Base-by-base conservation (phyloP, 495 filamentous ascomycete genomes). In the Neurospora intermedia region DNA sequence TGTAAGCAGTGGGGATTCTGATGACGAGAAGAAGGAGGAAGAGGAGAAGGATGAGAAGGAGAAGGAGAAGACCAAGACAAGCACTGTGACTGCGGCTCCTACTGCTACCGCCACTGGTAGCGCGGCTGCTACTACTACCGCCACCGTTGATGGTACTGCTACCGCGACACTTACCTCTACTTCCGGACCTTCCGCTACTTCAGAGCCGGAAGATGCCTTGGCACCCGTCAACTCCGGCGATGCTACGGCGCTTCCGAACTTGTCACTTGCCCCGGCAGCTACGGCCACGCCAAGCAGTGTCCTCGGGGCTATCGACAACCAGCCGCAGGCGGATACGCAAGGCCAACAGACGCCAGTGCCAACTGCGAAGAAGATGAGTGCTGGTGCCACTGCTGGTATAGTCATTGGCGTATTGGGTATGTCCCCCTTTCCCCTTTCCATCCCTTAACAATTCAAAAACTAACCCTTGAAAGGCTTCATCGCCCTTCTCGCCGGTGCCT, bases 31-130 rank as follows among this genome's bases (percentile, higher is more conserved):
- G 23, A 69, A 72, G 6, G 59, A 69, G 18, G 73, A 69, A 0
- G 66, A 69, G 2, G 69, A 72, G 41, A 59, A 11, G 84, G 79
- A 85, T 38, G 81, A 43, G 88, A 91, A 75, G 80, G 74, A 9
- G 90, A 31, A 38, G 13, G 13, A 31, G 54, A 31, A 31, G 6
- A 66, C 54, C 0, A 3, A 31, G 6, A 66, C 54, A 0, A 3
- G 27, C 2, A 66, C 54, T 3, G 54, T 13, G 0, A 18, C 13
- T 35, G 27, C 35, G 35, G 35, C 27, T 4, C 18, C 40, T 41
- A 20, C 13, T 35, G 27, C 6, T 15, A 66, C 54, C 15, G 13
- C 48, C 13, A 31, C 48, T 31, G 23, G 3, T 15, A 23, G 54
- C 0, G 48, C 11, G 48, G 48, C 20, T 5, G 5, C 48, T 59